Percentiles rank a stretch among this genome's conserved stretches.
Conservation (phyloP, 441 rosid genomes). For the Corymbia citriodora region DNA sequence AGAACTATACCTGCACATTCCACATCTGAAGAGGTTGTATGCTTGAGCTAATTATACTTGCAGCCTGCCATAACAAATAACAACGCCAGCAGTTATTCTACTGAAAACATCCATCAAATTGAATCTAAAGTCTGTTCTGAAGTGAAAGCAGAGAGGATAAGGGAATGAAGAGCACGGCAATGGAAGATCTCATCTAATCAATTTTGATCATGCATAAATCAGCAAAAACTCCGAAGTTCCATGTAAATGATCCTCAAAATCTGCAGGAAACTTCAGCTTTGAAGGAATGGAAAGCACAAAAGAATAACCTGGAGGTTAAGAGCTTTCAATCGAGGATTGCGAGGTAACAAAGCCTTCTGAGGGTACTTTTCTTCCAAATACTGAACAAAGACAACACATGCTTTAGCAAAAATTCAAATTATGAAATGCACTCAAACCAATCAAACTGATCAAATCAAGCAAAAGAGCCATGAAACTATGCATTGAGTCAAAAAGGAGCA, state of each 20-base stretch:
- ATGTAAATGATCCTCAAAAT: background rate
- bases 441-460: background rate
- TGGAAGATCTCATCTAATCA: background rate
- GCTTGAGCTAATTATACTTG: constrained; percentile 41
- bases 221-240: background rate
- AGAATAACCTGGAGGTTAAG: constrained; percentile 40
- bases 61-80: constrained; percentile 23
- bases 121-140: background rate
- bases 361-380: constrained; percentile 60
- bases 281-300: background rate
- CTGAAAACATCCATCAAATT: background rate
- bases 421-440: background rate
- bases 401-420: background rate
- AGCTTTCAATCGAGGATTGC: constrained; percentile 31
- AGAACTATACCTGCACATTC: constrained; percentile 28
- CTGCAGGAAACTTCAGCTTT: background rate
- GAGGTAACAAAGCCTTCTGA: constrained; percentile 36
- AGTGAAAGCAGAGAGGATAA: background rate
- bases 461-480: background rate
- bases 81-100: background rate
- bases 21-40: constrained; percentile 50
- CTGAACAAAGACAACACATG: constrained; percentile 13
- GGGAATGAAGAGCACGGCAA: background rate
- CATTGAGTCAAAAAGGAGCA: background rate
- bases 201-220: background rate